Evolutionary conservation across 1,284 basidiomycete species (phyloP).

Genomic region (Coriolopsis trogii): DNA sequence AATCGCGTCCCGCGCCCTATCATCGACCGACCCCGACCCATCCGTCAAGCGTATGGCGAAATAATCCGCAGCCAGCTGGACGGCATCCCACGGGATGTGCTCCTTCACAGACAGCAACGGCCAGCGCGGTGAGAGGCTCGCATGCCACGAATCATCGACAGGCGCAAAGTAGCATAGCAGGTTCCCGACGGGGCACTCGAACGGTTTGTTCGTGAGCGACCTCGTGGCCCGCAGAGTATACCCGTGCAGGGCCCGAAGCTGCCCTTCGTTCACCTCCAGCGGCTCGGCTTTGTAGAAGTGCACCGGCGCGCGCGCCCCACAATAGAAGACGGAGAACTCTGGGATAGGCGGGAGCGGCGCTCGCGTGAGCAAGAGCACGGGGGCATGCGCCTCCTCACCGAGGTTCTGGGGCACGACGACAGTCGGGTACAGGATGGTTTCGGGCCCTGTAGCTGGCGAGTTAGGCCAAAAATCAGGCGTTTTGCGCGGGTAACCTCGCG

Average conservation of each 20-base stretch:
- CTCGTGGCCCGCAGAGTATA: slow-evolving; percentile 70
- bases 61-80: slow-evolving; percentile 51
- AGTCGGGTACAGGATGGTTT: slow-evolving; percentile 53
- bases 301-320: slow-evolving; percentile 47
- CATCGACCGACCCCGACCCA: slow-evolving; percentile 43
- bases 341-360: slow-evolving; percentile 61
- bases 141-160: slow-evolving; percentile 41
- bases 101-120: slow-evolving; percentile 43
- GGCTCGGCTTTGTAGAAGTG: slow-evolving; percentile 49
- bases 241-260: slow-evolving; percentile 49
- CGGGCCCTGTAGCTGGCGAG: slow-evolving; percentile 32
- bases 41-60: slow-evolving; percentile 55
- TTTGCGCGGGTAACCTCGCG: slow-evolving; percentile 52
- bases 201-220: slow-evolving; percentile 66
- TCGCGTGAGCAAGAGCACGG: slow-evolving; percentile 66
- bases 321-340: slow-evolving; percentile 60
- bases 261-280: slow-evolving; percentile 49
- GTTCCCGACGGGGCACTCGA: slow-evolving; percentile 51
- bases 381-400: slow-evolving; percentile 45
- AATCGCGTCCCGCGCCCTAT: slow-evolving; percentile 59
- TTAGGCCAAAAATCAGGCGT: slow-evolving; percentile 66
- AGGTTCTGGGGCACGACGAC: slow-evolving; percentile 45
- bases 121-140: slow-evolving; percentile 29
- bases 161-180: slow-evolving; percentile 71
- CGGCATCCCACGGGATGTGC: slow-evolving; percentile 65